Percentiles rank a stretch among this genome's conserved stretches.
phyloP scores from a whole-genome alignment of 2,329 filamentous ascomycete species.

The Botryotinia globosa region DNA sequence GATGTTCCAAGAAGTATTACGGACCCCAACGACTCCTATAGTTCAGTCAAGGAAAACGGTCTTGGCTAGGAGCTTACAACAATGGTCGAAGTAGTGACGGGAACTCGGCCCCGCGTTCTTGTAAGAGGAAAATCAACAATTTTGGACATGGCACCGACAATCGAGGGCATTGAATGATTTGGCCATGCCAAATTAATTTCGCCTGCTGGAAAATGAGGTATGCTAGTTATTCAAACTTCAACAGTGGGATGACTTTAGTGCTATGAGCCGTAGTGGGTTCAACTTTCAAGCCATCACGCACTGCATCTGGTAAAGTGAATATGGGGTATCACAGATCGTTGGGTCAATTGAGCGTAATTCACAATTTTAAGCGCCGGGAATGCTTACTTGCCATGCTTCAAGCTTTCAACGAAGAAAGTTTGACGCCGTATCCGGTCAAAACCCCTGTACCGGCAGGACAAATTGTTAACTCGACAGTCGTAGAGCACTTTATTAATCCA shows the following conservation, averaged over 20 bases:
- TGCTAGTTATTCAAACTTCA: background rate
- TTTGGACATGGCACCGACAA: too few relatives aligned
- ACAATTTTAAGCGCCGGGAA: background rate
- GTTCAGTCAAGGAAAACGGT: background rate
- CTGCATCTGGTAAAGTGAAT: background rate
- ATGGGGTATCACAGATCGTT: background rate
- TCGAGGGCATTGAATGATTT: background rate
- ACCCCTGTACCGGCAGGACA: background rate
- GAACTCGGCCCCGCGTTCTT: background rate
- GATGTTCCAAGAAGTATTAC: background rate
- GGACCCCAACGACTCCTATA: background rate
- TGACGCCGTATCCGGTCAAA: constrained; percentile 2
- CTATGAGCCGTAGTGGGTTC: background rate
- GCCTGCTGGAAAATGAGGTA: background rate
- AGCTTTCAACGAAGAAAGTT: background rate
- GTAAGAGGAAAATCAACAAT: too few relatives aligned
- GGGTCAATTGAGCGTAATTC: background rate
- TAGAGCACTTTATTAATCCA: background rate
- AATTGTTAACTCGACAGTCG: background rate
- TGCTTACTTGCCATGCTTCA: constrained; percentile 4
- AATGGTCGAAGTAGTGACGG: background rate
- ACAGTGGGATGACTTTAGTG: background rate
- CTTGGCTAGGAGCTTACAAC: background rate
- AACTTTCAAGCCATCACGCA: background rate
- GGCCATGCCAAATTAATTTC: background rate